Evolutionary conservation across 148 eudicot species (phyloP), one percentile per base, ranked within the genome.

Genomic region (Amaranthus palmeri): DNA sequence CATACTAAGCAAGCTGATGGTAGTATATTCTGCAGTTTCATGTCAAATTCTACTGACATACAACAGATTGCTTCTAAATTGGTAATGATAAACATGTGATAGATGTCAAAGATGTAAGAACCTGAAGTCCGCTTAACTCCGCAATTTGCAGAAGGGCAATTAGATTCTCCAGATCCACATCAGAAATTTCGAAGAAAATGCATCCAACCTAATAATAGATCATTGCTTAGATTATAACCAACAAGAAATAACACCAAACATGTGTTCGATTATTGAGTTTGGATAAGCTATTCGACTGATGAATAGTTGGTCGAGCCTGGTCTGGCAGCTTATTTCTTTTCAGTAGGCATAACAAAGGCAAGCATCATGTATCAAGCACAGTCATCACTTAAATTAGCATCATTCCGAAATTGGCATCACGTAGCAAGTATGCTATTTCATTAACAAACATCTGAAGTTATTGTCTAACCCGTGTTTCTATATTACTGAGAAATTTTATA

Each of bases 71-170:
- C 4, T 10, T 42, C 54, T 18, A 56, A 18, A 57, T 17, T 45
- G 56, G 18, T 2, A 52, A 57, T 10, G 50, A 46, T 63, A n/a
- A 8, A 13, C 67, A 46, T 14, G 59, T 52, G 4, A 55, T 42
- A 71, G 68, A 72, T 55, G 48, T 36, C 5, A n/a, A 40, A 44
- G 11, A 57, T 59, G 8, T 11, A 36, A 80, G 57, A 79, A 86
- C 92, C 92, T 88, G 92, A 82, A 77, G 79, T 10, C 90, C 84
- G 53, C 73, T 78, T 66, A 69, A 73, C 51, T 85, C 83, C 68
- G 85, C 74, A 76, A 77, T 78, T 69, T 69, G 77, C 70, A 79
- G 71, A 59, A 86, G 76, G 44, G 74, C 74, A 81, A 79, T 81
- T 40, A 88, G 71, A 72, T 74, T 79, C 75, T 88, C 88, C 68